phyloP scores from a whole-genome alignment of 306 rosid genomes.

The Inga oerstediana region DNA sequence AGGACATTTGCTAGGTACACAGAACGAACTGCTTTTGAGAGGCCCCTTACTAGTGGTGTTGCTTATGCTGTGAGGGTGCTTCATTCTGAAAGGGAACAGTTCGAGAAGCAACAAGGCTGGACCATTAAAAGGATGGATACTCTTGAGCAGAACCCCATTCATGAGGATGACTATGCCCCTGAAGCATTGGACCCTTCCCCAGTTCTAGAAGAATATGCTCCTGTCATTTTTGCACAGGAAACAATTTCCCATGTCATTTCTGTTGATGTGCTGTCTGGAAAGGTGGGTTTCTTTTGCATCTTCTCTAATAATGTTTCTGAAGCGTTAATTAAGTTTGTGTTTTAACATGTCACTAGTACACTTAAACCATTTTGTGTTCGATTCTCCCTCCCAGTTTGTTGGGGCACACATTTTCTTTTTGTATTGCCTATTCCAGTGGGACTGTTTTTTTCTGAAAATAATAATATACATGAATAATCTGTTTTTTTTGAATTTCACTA shows the following conservation, averaged over 20 bases:
- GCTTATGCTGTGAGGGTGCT: constrained; percentile 99
- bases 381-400: not conserved
- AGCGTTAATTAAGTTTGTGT: constrained; percentile 18
- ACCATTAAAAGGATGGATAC: constrained; percentile 91
- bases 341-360: not conserved
- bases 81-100: constrained; percentile 88
- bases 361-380: not conserved
- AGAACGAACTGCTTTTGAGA: constrained; percentile 94
- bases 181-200: constrained; percentile 82
- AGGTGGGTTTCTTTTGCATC: constrained; percentile 52
- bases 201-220: constrained; percentile 89
- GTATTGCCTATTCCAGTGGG: not conserved
- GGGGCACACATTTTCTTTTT: not conserved
- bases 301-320: constrained; percentile 20
- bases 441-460: not conserved
- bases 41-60: constrained; percentile 99
- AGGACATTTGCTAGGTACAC: constrained; percentile 91
- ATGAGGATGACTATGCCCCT: constrained; percentile 67
- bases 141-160: constrained; percentile 76
- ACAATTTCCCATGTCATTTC: constrained; percentile 90
- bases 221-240: constrained; percentile 96
- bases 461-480: not conserved
- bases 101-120: constrained; percentile 99
- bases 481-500: not conserved
- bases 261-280: constrained; percentile 80